Base-by-base conservation (phyloP, 192 early-diverging fungal species). In the Oehlia diaphana region DNA sequence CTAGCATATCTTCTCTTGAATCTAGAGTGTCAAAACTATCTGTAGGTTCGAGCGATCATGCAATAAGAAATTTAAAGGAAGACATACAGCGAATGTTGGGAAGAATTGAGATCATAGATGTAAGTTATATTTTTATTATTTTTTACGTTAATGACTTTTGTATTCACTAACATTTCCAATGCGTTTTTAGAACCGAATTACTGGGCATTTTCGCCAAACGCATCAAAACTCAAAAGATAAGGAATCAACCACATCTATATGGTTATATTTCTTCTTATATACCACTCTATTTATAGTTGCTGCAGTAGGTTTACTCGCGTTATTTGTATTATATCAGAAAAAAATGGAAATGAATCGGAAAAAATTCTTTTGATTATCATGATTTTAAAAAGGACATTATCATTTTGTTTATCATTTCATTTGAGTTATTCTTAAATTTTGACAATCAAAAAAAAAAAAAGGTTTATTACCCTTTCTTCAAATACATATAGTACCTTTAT, bases 311-410 rank as follows among this genome's bases (percentile, higher is more conserved):
- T 37, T 16, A 42, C 6, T 42, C 39, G 5, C 39, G 39, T 8
- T 42, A 28, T 58, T 47, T 73, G 49, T 50, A 16, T 26, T 73
- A 50, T 73, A 50, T 9, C 14, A 50, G 28, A 73, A 49, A 50
- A 44, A 42, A 50, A 21, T 12, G 8, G 71, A 73, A 50, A 50
- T 73, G 13, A 13, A 73, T 14, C 71, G 53, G 39, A 73, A 73
- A 73, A 73, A 73, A 73, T 73, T 73, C 47, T 58, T 73, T 73
- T 73, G 37, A 71, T 58, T 4, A 16, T 14, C 49, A 50, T 58
- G 2, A 10, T 47, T 12, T 12, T 47, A 47, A 12, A 47, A 47
- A 47, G 44, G 44, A 47, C 44, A 47, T 47, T 47, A 47, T 58
- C 50, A 58, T 58, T 58, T 58, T 58, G 4, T 42, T 42, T 19